Evolutionary conservation across 805 yeast species (phyloP), one percentile per base, ranked within the genome.

Genomic region (Scheffersomyces coipomensis): DNA sequence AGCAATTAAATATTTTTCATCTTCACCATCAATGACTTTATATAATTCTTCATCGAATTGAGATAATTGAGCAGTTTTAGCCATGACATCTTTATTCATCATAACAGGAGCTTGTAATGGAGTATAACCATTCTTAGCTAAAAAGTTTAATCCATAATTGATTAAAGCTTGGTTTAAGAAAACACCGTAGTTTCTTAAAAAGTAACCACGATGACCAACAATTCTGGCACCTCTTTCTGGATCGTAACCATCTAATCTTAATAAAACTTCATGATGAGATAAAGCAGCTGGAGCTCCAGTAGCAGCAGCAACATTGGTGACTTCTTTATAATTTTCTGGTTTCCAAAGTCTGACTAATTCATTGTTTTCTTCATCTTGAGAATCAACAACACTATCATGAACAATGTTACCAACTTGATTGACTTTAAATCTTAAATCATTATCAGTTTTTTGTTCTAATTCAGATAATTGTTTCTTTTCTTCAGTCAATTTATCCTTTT

Each of bases 41-140:
- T 93, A 93, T 58, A 93, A 77, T 70, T 93, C 99, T 75, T 93
- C 99, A 66, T 93, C 99, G 56, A 93, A 93, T 61, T 93, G 90
- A 26, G 97, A 89, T 64, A 93, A 81, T 73, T 93, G 99, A 7
- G 99, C 99, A 52, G 99, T 93, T 71, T 88, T 90, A 53, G 98
- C 98, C 99, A 93, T 93, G 42, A 89, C 95, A 43, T 93, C 98
- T 72, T 93, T 93, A 81, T 93, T 93, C 97, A 93, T 88, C 99
- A 93, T 93, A 33, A 91, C 97, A 42, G 99, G 99, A 12, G 99
- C 95, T 75, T 93, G 99, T 66, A 93, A 76, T 47, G 98, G 96
- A 39, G 75, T 74, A 75, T 88, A 93, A 37, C 83, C 89, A 53
- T 83, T 79, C 55, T 78, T 70, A 48, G 87, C 78, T 64, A 93